These are phyloP conservation scores for Xylaria arbuscula DNA, from an alignment of 2,329 filamentous ascomycete species.

Conservation along the genomic window DNA sequence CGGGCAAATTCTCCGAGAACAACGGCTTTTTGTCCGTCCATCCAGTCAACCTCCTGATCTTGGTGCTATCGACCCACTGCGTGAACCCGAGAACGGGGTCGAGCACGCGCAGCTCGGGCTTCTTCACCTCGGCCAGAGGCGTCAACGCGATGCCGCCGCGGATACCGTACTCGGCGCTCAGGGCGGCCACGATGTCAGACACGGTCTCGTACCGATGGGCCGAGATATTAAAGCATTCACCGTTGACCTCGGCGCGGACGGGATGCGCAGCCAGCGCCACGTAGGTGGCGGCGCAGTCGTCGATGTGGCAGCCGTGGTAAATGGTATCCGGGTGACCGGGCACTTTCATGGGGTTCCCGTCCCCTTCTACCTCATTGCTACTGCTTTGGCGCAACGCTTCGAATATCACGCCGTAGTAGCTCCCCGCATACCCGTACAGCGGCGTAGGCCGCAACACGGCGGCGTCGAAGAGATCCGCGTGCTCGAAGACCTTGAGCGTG, in stretches of 20 bases:
- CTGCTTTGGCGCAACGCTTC: slow-evolving; percentile 39
- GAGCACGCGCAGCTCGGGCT: slow-evolving; percentile 34
- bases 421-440: slow-evolving; percentile 59
- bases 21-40: slow-evolving; percentile 54
- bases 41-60: slow-evolving; percentile 54
- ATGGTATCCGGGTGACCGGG: slow-evolving; percentile 53
- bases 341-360: slow-evolving; percentile 46
- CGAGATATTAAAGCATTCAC: slow-evolving; percentile 60
- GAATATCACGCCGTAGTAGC: slow-evolving; percentile 57
- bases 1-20: slow-evolving; percentile 53
- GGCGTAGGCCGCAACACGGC: slow-evolving; percentile 59
- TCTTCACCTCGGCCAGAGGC: neutral
- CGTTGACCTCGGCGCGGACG: slow-evolving; percentile 49
- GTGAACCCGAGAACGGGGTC: slow-evolving; percentile 51
- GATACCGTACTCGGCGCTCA: slow-evolving; percentile 55
- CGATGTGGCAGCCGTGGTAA: slow-evolving; percentile 60
- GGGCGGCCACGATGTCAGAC: slow-evolving; percentile 52
- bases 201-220: slow-evolving; percentile 58
- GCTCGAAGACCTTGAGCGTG: slow-evolving; percentile 53
- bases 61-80: slow-evolving; percentile 58
- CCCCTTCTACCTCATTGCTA: neutral
- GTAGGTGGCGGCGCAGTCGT: slow-evolving; percentile 62
- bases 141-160: slow-evolving; percentile 12
- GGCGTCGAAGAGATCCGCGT: slow-evolving; percentile 55
- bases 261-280: slow-evolving; percentile 56